phyloP scores from a whole-genome alignment of 257 asterid genomes.

The Orobanche coerulescens region DNA sequence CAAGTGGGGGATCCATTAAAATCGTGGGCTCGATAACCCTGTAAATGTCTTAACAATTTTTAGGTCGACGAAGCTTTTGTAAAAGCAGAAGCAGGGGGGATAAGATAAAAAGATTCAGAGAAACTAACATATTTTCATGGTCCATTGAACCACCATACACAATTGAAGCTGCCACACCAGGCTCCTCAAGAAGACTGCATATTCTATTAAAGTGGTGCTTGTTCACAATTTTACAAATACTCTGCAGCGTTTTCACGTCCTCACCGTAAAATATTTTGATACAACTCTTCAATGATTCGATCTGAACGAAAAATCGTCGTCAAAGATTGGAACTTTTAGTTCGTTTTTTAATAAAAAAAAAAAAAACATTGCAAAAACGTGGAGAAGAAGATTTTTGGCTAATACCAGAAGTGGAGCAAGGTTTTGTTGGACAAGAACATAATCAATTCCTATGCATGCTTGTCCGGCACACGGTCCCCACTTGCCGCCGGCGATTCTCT shows the following conservation, averaged over 20 bases:
- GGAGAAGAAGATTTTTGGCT: not conserved
- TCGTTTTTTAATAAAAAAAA: not conserved
- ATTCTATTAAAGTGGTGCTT: constrained; percentile 65
- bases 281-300: constrained; percentile 54
- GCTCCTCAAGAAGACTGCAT: constrained; percentile 57
- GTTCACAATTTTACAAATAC: constrained; percentile 67
- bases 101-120: not conserved
- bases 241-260: constrained; percentile 40
- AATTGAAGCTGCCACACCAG: constrained; percentile 51
- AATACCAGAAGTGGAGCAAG: constrained; percentile 59
- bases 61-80: not conserved
- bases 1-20: constrained; percentile 83
- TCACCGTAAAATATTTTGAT: constrained; percentile 63
- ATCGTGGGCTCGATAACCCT: constrained; percentile 89
- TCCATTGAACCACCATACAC: constrained; percentile 79
- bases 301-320: constrained; percentile 32
- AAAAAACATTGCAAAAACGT: not conserved
- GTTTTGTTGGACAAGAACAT: constrained; percentile 57
- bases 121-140: constrained; percentile 55
- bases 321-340: not conserved
- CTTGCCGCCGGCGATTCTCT: constrained; percentile 75
- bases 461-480: constrained; percentile 98
- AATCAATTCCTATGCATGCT: constrained; percentile 89
- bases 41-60: constrained; percentile 10
- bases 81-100: not conserved